These are phyloP conservation scores for Colletotrichum melonis DNA, from an alignment of 2,329 filamentous ascomycete genomes.

Conservation along the genomic window DNA sequence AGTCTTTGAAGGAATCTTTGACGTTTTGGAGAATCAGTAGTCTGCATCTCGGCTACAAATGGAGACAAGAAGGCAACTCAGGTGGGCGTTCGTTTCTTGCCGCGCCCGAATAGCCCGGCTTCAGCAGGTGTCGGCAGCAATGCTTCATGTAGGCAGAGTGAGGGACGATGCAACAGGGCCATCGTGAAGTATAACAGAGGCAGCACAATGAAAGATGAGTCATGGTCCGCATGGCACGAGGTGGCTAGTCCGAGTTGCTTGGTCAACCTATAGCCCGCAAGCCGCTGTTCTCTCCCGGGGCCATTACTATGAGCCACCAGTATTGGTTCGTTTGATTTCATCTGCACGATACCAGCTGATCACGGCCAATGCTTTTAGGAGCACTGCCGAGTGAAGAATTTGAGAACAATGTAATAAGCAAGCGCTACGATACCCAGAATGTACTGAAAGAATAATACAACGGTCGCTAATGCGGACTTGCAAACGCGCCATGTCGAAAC, in stretches of 20 bases:
- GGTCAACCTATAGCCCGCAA: background rate
- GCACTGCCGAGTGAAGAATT: background rate
- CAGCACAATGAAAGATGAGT: background rate
- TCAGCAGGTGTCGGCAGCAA: background rate
- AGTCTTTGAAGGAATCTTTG: conserved; percentile 31
- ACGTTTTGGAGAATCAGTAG: conserved; percentile 29
- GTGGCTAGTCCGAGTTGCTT: background rate
- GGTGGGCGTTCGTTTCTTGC: background rate
- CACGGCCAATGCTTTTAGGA: background rate
- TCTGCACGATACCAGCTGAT: background rate
- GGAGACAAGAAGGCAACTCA: background rate
- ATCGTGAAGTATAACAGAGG: background rate
- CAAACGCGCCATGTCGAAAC: background rate
- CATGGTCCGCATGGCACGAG: background rate
- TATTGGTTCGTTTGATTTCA: background rate
- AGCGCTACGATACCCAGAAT: background rate
- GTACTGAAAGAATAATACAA: background rate
- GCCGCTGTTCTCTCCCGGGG: background rate
- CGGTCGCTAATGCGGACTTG: background rate
- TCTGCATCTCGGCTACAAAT: background rate
- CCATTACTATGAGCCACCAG: no score
- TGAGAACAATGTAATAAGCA: background rate
- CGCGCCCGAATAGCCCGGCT: background rate
- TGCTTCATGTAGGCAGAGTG: background rate
- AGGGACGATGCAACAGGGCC: background rate